Base-by-base conservation (phyloP, 2,329 filamentous ascomycete genomes). In the Ceratocystiopsis sp. region DNA sequence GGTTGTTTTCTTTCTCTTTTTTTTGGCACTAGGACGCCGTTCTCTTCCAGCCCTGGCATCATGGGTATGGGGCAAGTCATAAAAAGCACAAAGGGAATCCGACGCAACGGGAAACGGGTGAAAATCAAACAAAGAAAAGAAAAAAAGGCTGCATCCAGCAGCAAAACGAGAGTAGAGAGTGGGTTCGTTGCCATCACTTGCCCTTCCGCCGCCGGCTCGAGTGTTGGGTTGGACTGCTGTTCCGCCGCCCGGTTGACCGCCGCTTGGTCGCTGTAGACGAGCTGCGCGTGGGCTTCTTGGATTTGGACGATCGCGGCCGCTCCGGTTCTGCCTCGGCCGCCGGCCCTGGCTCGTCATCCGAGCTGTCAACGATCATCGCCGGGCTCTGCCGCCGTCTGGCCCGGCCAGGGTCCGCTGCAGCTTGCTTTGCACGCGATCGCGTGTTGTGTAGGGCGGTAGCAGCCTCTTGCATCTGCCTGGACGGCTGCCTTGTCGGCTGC, bases 291-390 rank as follows among this genome's bases (percentile, higher is more conserved):
- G 44, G 25, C 38, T 46, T 48, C 12, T 54, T 47, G 18, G 61
- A 57, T 35, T 46, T 46, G 19, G 42, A n/a, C 15, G 46, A 37
- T 40, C 29, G 39, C 19, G 44, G 33, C 18, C 40, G 44, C 13
- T 44, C 43, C 0, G 33, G 39, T 42, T 45, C 37, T 42, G 52
- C 43, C 25, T 54, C 48, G 15, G 46, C 48, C 9, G 50, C 43
- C 17, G 44, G 34, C 44, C 41, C 21, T 16, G 42, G n/a, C 33
- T 45, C 40, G 4, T 35, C 13, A n/a, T 43, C 46, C 9, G 46
- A 42, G 11, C 38, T 29, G 10, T 64, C 60, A 8, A 64, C 61
- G 10, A 64, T 55, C 15, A 65, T 60, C 4, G 19, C 19, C 35
- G 60, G 58, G 40, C 61, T 59, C n/a, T 54, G 55, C 18, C 43